Conservation (phyloP, 768 basidiomycete species). For the Rickenella mellea region DNA sequence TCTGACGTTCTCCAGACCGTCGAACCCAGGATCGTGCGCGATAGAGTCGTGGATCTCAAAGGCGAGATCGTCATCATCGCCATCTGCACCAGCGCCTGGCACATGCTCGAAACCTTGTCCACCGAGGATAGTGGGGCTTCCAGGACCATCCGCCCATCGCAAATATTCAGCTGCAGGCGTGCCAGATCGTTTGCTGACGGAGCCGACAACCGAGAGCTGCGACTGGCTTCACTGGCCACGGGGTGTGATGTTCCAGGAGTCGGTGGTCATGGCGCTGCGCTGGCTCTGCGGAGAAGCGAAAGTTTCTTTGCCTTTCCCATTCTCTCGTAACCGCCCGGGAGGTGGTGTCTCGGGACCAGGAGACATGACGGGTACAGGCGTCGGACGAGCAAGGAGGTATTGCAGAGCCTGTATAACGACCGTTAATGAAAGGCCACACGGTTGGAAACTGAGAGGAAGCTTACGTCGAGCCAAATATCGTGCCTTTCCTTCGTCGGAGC, state of each 20-base stretch:
- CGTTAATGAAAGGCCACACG: conserved; percentile 7
- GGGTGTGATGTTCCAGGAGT: conserved; percentile 68
- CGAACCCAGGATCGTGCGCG: conserved; percentile 71
- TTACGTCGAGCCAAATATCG: conserved; percentile 90
- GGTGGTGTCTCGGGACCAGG: conserved; percentile 1
- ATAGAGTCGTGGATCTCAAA: conserved; percentile 77
- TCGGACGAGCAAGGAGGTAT: conserved; percentile 78
- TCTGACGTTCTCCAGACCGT: conserved; percentile 91
- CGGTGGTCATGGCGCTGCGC: conserved; percentile 49
- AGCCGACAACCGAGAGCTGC: conserved; percentile 78
- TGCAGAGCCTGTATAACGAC: conserved; percentile 69
- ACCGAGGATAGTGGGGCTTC: conserved; percentile 65
- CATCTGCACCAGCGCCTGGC: conserved; percentile 12
- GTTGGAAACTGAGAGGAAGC: conserved; percentile 16
- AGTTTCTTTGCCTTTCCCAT: conserved; percentile 38
- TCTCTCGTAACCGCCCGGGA: conserved; percentile 15
- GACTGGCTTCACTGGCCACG: conserved; percentile 58
- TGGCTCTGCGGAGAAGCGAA: conserved; percentile 67
- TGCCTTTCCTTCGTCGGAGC: conserved; percentile 91
- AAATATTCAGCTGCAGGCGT: conserved; percentile 91
- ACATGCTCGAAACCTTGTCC: conserved; percentile 22
- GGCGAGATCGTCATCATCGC: conserved; percentile 59
- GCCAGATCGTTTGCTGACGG: conserved; percentile 76
- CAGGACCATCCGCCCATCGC: conserved; percentile 58
- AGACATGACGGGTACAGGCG: conserved; percentile 15